A percentile compares a stretch with the other conserved stretches of the same genome.
Conservation (phyloP, 768 basidiomycete genomes). For the Amanita phalloides region DNA sequence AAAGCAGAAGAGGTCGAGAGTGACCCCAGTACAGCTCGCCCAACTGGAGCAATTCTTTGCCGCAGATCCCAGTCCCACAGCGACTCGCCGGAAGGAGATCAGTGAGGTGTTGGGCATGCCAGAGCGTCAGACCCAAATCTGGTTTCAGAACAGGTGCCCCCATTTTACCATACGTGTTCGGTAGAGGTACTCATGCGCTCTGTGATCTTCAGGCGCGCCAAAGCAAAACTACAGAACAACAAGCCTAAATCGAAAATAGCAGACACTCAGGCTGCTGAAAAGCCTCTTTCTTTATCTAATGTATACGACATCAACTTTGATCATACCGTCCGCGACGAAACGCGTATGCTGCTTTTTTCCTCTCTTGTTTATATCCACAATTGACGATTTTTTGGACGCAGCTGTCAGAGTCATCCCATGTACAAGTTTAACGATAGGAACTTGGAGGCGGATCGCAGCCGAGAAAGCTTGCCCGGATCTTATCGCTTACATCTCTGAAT, state of each 20-base stretch:
- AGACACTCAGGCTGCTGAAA: constrained; percentile 31
- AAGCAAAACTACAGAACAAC: constrained; percentile 62
- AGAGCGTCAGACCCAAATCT: constrained; percentile 82
- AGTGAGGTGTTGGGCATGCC: constrained; percentile 69
- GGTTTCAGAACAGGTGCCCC: constrained; percentile 78
- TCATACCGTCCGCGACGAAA: constrained; percentile 62
- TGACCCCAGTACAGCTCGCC: constrained; percentile 71
- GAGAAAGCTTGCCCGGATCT: constrained; percentile 48
- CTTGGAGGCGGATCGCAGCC: constrained; percentile 66
- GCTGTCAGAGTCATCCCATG: constrained; percentile 73
- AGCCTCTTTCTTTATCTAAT: constrained; percentile 39
- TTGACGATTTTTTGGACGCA: constrained; percentile 13
- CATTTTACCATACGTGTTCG: neutral
- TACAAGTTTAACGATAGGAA: constrained; percentile 62
- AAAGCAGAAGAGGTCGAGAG: constrained; percentile 67
- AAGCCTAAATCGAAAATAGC: constrained; percentile 30
- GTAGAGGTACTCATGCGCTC: constrained; percentile 2
- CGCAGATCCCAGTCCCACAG: constrained; percentile 61
- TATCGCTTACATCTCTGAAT: constrained; percentile 65
- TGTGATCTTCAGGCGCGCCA: constrained; percentile 49
- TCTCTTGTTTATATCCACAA: neutral
- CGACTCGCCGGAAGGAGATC: constrained; percentile 61
- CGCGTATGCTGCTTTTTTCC: constrained; percentile 38
- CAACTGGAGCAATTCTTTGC: constrained; percentile 66
- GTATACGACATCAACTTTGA: constrained; percentile 52